Conservation (phyloP, 2,329 filamentous ascomycete genomes). For the Aspergillus hiratsukae region DNA sequence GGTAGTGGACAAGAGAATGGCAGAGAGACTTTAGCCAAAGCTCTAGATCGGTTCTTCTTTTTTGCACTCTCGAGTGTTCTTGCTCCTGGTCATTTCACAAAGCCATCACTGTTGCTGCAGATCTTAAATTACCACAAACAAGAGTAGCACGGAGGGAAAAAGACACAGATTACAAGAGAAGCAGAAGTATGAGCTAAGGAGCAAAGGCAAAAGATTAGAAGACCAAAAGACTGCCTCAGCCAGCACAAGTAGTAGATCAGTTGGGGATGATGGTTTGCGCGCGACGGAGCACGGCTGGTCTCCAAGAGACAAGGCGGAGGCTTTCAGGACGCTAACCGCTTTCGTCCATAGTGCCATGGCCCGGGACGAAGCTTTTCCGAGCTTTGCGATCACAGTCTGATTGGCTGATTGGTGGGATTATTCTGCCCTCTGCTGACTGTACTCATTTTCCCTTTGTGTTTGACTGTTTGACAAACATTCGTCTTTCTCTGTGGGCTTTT, state of each 20-base stretch:
- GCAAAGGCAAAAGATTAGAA: background rate
- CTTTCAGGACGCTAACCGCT: constrained; percentile 28
- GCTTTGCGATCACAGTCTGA: background rate
- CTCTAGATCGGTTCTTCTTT: constrained; percentile 15
- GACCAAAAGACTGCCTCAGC: constrained; percentile 2
- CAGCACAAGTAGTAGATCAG: constrained; percentile 16
- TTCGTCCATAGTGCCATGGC: constrained; percentile 11
- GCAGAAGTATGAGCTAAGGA: background rate
- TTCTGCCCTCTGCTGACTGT: background rate
- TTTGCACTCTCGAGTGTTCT: constrained; percentile 21
- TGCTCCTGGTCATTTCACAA: constrained; percentile 23
- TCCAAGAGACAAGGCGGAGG: constrained; percentile 29
- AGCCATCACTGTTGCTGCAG: constrained; percentile 23
- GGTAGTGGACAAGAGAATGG: background rate
- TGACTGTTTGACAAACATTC: background rate
- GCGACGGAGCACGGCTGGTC: constrained; percentile 35
- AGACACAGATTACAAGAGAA: constrained; percentile 1
- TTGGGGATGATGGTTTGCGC: constrained; percentile 31
- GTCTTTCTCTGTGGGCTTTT: background rate
- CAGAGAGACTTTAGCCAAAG: constrained; percentile 7
- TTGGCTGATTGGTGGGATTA: background rate
- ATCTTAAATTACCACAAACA: constrained; percentile 2
- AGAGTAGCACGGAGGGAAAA: background rate
- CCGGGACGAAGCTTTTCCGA: constrained; percentile 26
- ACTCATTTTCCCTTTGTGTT: background rate